Conservation (phyloP, 192 early-diverging fungal genomes). For the Kappamyces sp. region DNA sequence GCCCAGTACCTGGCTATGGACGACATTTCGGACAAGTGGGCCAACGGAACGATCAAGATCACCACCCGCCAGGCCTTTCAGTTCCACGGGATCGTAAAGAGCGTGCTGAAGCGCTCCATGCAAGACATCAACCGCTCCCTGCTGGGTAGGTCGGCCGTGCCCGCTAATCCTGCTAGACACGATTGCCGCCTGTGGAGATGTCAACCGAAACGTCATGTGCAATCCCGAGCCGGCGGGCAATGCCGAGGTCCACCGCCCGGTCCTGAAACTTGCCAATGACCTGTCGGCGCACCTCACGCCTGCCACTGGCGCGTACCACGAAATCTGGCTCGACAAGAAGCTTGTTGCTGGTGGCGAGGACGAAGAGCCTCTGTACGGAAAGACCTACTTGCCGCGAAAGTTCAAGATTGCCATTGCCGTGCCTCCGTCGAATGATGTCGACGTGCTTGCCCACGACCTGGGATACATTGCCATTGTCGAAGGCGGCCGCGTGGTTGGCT, state of each 20-base stretch:
- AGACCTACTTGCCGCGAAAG: conserved; percentile 91
- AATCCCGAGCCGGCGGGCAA: conserved; percentile 74
- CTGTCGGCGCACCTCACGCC: conserved; percentile 78
- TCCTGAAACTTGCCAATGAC: conserved; percentile 64
- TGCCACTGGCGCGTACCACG: conserved; percentile 86
- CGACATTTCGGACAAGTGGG: conserved; percentile 73
- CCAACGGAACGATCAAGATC: conserved; percentile 86
- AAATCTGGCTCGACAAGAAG: conserved; percentile 95
- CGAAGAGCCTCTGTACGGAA: conserved; percentile 87
- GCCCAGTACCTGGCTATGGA: conserved; percentile 94
- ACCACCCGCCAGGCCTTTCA: conserved; percentile 97
- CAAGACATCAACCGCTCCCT: conserved; percentile 87
- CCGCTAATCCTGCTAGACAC: conserved; percentile 48
- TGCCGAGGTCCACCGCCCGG: conserved; percentile 72
- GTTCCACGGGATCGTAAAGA: conserved; percentile 92
- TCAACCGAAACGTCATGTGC: conserved; percentile 95
- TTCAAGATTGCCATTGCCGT: conserved; percentile 95
- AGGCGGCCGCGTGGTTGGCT: conserved; percentile 72
- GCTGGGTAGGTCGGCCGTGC: conserved; percentile 39
- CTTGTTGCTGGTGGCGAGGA: conserved; percentile 76
- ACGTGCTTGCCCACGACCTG: conserved; percentile 92
- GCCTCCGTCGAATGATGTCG: conserved; percentile 94
- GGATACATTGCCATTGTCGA: conserved; percentile 89
- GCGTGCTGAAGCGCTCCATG: conserved; percentile 79
- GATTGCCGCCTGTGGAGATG: conserved; percentile 95